Evolutionary conservation across 345 rosid species (phyloP), one percentile per base, ranked within the genome.

Genomic region (Eucalyptus regnans): DNA sequence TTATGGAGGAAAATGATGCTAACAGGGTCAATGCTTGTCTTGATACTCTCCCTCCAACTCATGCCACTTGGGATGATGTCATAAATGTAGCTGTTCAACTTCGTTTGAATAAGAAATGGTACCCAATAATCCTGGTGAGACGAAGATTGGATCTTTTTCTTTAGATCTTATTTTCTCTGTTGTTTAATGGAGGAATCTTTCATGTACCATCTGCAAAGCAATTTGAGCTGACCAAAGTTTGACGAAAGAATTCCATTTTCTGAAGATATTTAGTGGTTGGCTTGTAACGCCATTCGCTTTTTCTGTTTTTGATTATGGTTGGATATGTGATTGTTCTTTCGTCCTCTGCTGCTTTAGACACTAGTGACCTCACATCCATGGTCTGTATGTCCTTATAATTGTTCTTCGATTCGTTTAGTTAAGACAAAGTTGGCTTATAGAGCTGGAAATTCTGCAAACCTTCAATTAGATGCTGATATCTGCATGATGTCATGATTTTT

Each of bases 51-150:
- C 95, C 96, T 89, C 88, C 93, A 87, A 94, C 97, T 86, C 97
- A 96, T 87, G 91, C 92, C 29, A 94, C 95, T 7, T 97, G 99
- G 99, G 99, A 96, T 93, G 98, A 96, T 94, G 92, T 97, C 71
- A 90, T 96, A 52, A 96, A 96, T 90, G 98, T 96, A 31, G 86
- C 94, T 58, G 99, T 96, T 91, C 98, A 95, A 76, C 99, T 97
- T 54, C 95, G 99, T 87, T 89, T 96, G 89, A 97, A 93, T 87
- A 95, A 97, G 86, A 92, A 92, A 54, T 96, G 99, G 99, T 94
- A 94, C 91, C 93, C 95, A 12, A 95, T 96, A 89, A 71, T 93
- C 58, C 88, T 93, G 96, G 99, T 96, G 89, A 90, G 92, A 88
- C 90, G 49, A 89, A 88, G 81, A 3, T 71, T 48, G 60, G 44